Evolutionary conservation across 2,329 filamentous ascomycete genomes (phyloP).

Genomic region (Cadophora sp.): DNA sequence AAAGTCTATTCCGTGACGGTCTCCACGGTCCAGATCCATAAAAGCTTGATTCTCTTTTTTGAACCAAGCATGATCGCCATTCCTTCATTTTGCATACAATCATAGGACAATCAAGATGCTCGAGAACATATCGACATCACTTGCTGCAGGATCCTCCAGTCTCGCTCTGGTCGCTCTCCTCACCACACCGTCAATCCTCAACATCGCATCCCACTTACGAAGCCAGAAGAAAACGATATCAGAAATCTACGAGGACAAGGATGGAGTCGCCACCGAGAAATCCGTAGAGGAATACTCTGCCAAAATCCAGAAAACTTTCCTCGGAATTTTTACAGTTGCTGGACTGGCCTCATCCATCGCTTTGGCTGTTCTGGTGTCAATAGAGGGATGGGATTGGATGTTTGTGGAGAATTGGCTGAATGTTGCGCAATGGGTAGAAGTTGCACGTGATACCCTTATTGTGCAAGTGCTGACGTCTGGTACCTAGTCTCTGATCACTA

Average conservation of each 20-base stretch:
- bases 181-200: constrained; percentile 48
- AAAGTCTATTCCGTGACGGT: neutral
- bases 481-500: constrained; percentile 54
- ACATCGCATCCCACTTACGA: constrained; percentile 46
- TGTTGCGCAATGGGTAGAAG: constrained; percentile 66
- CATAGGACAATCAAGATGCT: constrained; percentile 55
- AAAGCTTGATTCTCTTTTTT: neutral
- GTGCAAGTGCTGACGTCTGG: constrained; percentile 27
- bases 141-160: constrained; percentile 38
- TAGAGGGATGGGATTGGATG: constrained; percentile 48
- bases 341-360: constrained; percentile 64
- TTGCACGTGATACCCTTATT: constrained; percentile 39
- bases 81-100: neutral
- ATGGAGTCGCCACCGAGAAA: constrained; percentile 72
- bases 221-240: constrained; percentile 41
- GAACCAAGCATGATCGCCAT: constrained; percentile 11
- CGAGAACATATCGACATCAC: constrained; percentile 57
- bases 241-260: constrained; percentile 69
- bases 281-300: constrained; percentile 68
- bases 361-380: constrained; percentile 59
- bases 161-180: constrained; percentile 47
- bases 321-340: constrained; percentile 59
- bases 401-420: constrained; percentile 65
- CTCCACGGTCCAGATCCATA: neutral
- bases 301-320: constrained; percentile 59